Base-by-base conservation (phyloP, 192 early-diverging fungal species). In the Coemansia sp. region DNA sequence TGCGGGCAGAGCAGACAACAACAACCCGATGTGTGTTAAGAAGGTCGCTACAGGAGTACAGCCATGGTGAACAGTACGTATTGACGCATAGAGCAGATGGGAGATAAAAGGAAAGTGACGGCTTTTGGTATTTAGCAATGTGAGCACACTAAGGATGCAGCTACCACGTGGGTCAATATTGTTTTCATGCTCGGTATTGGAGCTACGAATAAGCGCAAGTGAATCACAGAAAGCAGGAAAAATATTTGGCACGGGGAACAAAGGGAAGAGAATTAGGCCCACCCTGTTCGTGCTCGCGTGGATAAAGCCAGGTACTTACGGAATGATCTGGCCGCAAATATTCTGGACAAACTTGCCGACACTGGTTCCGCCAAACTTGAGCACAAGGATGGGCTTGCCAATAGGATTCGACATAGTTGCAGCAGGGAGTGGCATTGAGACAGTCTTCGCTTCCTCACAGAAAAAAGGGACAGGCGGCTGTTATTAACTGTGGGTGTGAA, bases 361-460 rank as follows among this genome's bases (percentile, higher is more conserved):
- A 61, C 88, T 91, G 30, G 97, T 99, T 26, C 97, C 95, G 61
- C 97, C 97, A 86, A 94, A 99, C 85, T 99, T 99, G 70, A 90
- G 89, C 34, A 90, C 90, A 59, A 89, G 65, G 79, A 85, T 88
- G 41, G 88, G 89, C 49, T 75, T 73, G 25, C 67, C 32, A 18
- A 68, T 48, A 4, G 74, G 72, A 49, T 74, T 78, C 65, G 64
- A 23, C 12, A 57, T 27, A 54, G 31, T 65, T 62, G 58, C 26
- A 22, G 50, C 27, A 18, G 47, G 51, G 28, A 52, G 60, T 54
- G 62, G 34, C 66, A 58, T 67, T 10, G 21, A 26, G 6, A 7
- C 25, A n/a, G 48, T 9, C 10, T 38, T 38, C 10, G 34, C 34
- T 38, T 38, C 10, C 34, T 38, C 47, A 26, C 10, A 41, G 31